Conservation (phyloP, 148 eudicot genomes). For the Mesembryanthemum crystallinum region DNA sequence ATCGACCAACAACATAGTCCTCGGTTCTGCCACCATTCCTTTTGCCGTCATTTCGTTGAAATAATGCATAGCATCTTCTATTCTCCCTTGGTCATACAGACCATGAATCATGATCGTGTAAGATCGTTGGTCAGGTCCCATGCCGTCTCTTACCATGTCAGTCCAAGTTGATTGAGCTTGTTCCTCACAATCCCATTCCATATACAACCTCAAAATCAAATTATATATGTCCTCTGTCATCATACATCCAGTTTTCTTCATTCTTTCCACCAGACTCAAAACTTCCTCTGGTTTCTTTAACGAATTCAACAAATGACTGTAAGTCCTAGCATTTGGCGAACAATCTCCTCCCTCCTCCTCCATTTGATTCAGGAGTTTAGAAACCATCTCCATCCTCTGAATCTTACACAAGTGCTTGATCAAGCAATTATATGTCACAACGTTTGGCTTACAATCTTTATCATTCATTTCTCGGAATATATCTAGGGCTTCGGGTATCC, state of each 20-base stretch:
- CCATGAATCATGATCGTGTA: conserved; percentile 77
- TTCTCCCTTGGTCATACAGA: conserved; percentile 45
- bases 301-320: conserved; percentile 44
- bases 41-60: conserved; percentile 58
- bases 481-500: conserved; percentile 63
- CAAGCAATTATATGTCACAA: conserved; percentile 63
- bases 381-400: conserved; percentile 55
- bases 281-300: conserved; percentile 55
- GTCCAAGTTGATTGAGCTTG: conserved; percentile 50
- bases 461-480: conserved; percentile 57
- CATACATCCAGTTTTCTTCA: conserved; percentile 57
- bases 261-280: conserved; percentile 45
- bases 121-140: conserved; percentile 74
- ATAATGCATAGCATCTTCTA: conserved; percentile 52
- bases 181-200: conserved; percentile 59
- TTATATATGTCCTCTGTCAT: conserved; percentile 55
- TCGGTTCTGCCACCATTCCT: conserved; percentile 65
- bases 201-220: conserved; percentile 61
- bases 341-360: conserved; percentile 53
- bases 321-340: conserved; percentile 61
- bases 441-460: conserved; percentile 49
- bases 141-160: conserved; percentile 62
- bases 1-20: conserved; percentile 56
- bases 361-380: conserved; percentile 63
- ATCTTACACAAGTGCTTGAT: conserved; percentile 72